phyloP scores from a whole-genome alignment of 208 protist species.

The Leishmania arabica region DNA sequence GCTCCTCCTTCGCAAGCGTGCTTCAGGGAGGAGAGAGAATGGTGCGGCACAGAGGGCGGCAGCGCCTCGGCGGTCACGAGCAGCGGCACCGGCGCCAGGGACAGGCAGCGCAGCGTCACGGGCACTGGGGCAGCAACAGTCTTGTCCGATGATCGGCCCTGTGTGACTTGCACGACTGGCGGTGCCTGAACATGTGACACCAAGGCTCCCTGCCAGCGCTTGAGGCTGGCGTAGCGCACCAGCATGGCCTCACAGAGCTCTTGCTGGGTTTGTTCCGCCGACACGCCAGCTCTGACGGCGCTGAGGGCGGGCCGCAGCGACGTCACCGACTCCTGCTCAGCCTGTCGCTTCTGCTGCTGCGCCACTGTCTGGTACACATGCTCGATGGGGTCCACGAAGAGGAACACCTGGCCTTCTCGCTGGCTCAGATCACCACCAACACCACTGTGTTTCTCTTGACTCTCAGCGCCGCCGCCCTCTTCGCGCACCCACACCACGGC shows the following conservation, averaged over 20 bases:
- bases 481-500: conserved; percentile 64
- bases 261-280: conserved; percentile 46
- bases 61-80: conserved; percentile 57
- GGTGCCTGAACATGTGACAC: conserved; percentile 32
- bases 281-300: not conserved
- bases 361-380: conserved; percentile 41
- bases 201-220: conserved; percentile 54
- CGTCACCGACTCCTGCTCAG: conserved; percentile 21
- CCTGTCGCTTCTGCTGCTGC: conserved; percentile 29
- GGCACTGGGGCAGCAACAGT: conserved; percentile 13
- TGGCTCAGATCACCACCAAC: not conserved
- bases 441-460: not conserved
- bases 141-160: not conserved
- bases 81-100: conserved; percentile 60
- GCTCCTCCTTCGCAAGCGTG: not conserved
- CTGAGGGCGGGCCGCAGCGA: not conserved
- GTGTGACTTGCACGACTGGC: conserved; percentile 30
- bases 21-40: not conserved
- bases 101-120: conserved; percentile 65
- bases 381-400: conserved; percentile 69
- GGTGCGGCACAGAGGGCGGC: conserved; percentile 4
- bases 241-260: conserved; percentile 57
- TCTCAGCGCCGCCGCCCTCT: conserved; percentile 18
- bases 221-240: conserved; percentile 35
- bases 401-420: conserved; percentile 62